A percentile compares a stretch with the other conserved stretches of the same genome.
Evolutionary conservation across 768 basidiomycete species (phyloP).

Genomic region (Scleroderma citrinum): DNA sequence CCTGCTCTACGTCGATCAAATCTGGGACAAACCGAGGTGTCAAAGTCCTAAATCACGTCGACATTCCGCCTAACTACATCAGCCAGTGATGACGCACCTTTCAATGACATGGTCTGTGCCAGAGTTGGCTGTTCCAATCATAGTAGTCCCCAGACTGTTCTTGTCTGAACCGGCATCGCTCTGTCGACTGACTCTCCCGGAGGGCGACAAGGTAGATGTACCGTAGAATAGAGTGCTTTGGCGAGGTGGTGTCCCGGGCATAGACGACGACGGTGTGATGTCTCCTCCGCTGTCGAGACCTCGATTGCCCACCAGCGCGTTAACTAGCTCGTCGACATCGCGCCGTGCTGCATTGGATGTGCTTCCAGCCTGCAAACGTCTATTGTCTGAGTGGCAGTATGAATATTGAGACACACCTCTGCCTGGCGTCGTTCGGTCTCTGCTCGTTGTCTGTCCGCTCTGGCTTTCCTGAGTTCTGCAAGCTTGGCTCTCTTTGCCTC

Average conservation of each 20-base stretch:
- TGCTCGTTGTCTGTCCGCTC: slow-evolving; percentile 60
- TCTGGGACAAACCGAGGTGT: slow-evolving; percentile 65
- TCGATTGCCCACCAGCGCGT: slow-evolving; percentile 45
- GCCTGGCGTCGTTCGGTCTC: slow-evolving; percentile 37
- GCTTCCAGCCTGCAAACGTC: slow-evolving; percentile 28
- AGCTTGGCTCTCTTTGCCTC: slow-evolving; percentile 88
- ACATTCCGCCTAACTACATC: neutral
- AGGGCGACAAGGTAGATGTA: slow-evolving; percentile 34
- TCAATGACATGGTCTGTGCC: slow-evolving; percentile 66
- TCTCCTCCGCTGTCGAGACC: slow-evolving; percentile 52
- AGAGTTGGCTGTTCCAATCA: slow-evolving; percentile 44
- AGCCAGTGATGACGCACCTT: slow-evolving; percentile 40
- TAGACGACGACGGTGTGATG: slow-evolving; percentile 64
- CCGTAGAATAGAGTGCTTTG: slow-evolving; percentile 34
- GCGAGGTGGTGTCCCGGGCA: slow-evolving; percentile 62
- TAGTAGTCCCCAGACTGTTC: slow-evolving; percentile 38
- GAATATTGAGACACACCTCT: slow-evolving; percentile 14
- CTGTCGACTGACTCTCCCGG: slow-evolving; percentile 64
- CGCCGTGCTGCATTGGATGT: slow-evolving; percentile 39
- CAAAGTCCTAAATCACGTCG: slow-evolving; percentile 39
- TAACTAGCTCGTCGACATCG: slow-evolving; percentile 71
- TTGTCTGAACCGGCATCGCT: slow-evolving; percentile 57
- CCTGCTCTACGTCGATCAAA: slow-evolving; percentile 84
- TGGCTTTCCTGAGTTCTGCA: slow-evolving; percentile 73
- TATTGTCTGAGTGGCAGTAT: neutral